These are phyloP conservation scores for Colletotrichum camelliae DNA, from an alignment of 2,329 filamentous ascomycete genomes.

Conservation along the genomic window DNA sequence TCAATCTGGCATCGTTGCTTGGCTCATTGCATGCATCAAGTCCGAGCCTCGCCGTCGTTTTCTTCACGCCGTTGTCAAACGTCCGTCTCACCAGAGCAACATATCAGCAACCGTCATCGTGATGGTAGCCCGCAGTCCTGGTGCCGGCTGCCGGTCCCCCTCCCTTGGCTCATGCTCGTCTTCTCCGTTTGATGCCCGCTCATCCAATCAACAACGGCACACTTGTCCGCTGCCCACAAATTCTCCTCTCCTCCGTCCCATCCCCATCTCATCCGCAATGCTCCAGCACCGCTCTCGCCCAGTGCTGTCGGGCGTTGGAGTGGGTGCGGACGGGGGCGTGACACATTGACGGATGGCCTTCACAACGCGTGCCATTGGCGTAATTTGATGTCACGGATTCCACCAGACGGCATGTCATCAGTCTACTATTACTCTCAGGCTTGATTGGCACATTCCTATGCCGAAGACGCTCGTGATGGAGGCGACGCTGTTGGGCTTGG, in stretches of 20 bases:
- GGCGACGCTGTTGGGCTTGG: too few relatives aligned
- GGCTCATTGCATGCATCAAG: background rate
- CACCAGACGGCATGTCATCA: background rate
- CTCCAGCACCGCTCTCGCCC: background rate
- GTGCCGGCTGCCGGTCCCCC: background rate
- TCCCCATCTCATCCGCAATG: slow-evolving; percentile 1
- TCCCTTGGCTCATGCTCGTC: slow-evolving; percentile 2
- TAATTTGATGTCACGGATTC: slow-evolving; percentile 12
- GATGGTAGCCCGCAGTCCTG: background rate
- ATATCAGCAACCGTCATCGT: background rate
- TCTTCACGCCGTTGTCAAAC: background rate
- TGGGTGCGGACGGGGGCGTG: background rate
- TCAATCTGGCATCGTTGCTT: background rate
- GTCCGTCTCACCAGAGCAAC: background rate
- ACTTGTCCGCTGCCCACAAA: background rate
- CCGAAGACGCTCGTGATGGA: background rate
- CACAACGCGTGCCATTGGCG: background rate
- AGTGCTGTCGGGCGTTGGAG: background rate
- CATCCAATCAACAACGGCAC: background rate
- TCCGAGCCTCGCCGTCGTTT: background rate
- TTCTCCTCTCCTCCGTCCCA: background rate
- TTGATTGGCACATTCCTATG: background rate
- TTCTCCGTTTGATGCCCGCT: background rate
- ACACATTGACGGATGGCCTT: background rate
- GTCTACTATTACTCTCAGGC: background rate